Percentiles rank a stretch among this genome's conserved stretches.
phyloP scores from a whole-genome alignment of 371 early-diverging fungal species.

The Rhizopus sp. region DNA sequence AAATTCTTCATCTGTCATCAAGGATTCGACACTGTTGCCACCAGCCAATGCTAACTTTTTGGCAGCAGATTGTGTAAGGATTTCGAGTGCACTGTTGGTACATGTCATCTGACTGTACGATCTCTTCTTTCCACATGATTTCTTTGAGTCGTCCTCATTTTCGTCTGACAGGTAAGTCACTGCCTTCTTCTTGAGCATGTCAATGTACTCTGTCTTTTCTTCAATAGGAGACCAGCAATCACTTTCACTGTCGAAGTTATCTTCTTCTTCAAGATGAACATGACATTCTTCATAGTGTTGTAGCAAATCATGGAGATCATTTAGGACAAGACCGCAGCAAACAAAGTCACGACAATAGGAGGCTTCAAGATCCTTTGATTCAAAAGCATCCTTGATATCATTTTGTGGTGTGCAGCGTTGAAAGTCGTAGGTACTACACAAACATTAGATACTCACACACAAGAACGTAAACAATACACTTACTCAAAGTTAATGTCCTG shows the following conservation, averaged over 20 bases:
- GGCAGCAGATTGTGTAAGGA: constrained; percentile 33
- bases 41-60: constrained; percentile 33
- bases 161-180: constrained; percentile 34
- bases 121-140: constrained; percentile 27
- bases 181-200: constrained; percentile 32
- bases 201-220: constrained; percentile 10
- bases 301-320: constrained; percentile 86
- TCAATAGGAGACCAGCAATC: constrained; percentile 7
- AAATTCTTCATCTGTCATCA: constrained; percentile 43
- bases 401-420: constrained; percentile 41
- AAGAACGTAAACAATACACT: constrained; percentile 9
- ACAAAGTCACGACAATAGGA: constrained; percentile 88
- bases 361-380: constrained; percentile 83
- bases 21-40: constrained; percentile 23
- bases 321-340: constrained; percentile 85
- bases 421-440: constrained; percentile 34
- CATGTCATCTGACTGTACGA: constrained; percentile 20
- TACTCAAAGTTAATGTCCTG: constrained; percentile 43
- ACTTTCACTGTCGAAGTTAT: constrained; percentile 45
- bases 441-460: background rate
- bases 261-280: constrained; percentile 77
- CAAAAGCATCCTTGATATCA: constrained; percentile 59
- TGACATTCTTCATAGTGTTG: constrained; percentile 94
- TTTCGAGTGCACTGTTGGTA: constrained; percentile 25
- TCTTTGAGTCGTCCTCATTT: background rate